Evolutionary conservation across 73 alveolate species (phyloP).

Genomic region (Symbiodinium natans): DNA sequence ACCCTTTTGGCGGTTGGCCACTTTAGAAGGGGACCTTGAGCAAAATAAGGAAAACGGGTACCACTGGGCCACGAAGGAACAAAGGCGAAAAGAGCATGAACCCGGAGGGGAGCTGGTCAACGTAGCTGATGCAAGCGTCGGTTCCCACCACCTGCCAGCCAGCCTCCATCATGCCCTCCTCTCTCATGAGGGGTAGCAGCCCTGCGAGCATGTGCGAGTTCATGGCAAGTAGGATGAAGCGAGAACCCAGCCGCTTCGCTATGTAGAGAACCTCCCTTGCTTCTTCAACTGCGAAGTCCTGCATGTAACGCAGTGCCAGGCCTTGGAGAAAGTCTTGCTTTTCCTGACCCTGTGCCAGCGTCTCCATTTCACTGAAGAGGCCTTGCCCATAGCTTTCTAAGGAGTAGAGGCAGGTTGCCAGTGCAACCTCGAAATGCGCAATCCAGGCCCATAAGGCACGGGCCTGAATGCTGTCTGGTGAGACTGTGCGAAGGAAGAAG

Average conservation of each 20-base stretch:
- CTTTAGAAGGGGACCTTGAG: too few species aligned
- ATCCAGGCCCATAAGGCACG: neutral
- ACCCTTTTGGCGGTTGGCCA: too few species aligned
- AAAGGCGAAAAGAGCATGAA: conserved; percentile 36
- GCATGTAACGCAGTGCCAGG: conserved; percentile 20
- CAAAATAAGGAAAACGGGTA: too few species aligned
- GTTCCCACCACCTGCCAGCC: conserved; percentile 39
- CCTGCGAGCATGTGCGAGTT: neutral
- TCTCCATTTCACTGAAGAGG: neutral
- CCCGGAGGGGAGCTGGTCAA: neutral
- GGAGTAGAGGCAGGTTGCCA: neutral
- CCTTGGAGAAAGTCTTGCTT: conserved; percentile 10
- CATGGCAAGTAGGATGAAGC: neutral
- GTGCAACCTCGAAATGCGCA: neutral
- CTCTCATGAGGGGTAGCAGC: neutral
- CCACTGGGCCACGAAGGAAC: too few species aligned
- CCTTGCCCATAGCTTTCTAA: conserved; percentile 54
- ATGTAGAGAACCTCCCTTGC: neutral
- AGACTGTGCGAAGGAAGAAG: neutral
- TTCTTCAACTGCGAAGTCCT: neutral
- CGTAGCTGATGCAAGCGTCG: neutral
- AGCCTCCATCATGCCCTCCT: conserved; percentile 37
- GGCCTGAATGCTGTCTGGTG: neutral
- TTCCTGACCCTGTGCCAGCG: neutral
- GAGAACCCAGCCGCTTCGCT: conserved; percentile 10